Base-by-base conservation (phyloP, 768 basidiomycete genomes). In the Rubroboletus pulcherrimus region DNA sequence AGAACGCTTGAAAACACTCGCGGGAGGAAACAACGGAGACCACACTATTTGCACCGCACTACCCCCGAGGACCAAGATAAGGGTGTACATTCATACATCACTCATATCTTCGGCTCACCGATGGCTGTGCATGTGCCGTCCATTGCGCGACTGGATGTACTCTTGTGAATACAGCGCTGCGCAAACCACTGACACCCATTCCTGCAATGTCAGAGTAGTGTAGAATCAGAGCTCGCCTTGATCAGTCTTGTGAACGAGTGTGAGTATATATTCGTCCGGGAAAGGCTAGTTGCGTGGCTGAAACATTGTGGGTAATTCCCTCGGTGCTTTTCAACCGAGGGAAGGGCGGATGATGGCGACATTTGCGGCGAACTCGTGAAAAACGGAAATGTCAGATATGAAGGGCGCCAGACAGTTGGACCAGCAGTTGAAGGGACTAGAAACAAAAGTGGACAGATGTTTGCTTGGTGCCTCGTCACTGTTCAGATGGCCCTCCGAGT, bases 41-140 rank as follows among this genome's bases (percentile, higher is more conserved):
- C 7, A 14, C 38, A 8, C 33, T 21, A 14, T 6, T 21, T 33
- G 35, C 9, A 39, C 30, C 15, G 29, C 34, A 45, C 15, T 30
- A 31, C 34, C 55, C 62, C 58, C 54, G 58, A 66, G 45, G 64
- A 53, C 58, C 55, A 53, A 66, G 56, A 66, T 61, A 66, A 66
- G 62, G 49, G 34, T 2, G 45, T 5, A n/a, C 0, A 35, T 38
- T 49, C 51, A 43, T 55, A 46, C 40, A 50, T 46, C 53, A 64
- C 50, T 46, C 17, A 53, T 54, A 33, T 24, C 12, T 14, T 40
- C 49, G 24, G 39, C 39, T 39, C 17, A 35, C 19, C 10, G 10
- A 51, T 64, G 65, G 65, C 65, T 29, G 56, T 64, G 51, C 12
- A 19, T 37, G 34, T 17, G 5, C 9, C 50, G 55, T 56, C 5